Percentiles rank a stretch among this genome's conserved stretches.
These are phyloP conservation scores for Microglena sp. DNA, from an alignment of 139 green algal genomes.

Conservation along the genomic window DNA sequence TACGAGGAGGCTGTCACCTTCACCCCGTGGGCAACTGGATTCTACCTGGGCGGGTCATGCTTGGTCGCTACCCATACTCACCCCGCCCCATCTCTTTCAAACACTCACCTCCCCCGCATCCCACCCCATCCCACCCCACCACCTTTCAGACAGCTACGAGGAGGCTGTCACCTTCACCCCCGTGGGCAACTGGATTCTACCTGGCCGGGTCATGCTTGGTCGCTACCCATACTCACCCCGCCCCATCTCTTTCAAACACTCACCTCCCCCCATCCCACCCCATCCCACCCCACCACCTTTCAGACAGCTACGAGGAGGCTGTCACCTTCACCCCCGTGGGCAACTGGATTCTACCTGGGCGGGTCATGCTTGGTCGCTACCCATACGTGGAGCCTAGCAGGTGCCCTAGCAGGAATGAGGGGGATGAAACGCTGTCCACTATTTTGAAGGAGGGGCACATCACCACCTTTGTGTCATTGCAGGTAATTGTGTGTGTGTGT, in stretches of 20 bases:
- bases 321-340: conserved; percentile 55
- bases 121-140: too few relatives aligned
- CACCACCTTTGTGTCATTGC: conserved; percentile 66
- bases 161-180: conserved; percentile 37
- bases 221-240: conserved; percentile 83
- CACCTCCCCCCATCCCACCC: too few relatives aligned
- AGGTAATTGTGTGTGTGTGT: too few relatives aligned
- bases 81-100: too few relatives aligned
- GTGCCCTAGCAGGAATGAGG: conserved; percentile 30
- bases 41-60: conserved; percentile 59
- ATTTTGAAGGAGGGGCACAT: conserved; percentile 62
- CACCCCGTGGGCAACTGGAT: conserved; percentile 73
- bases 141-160: conserved; percentile 47
- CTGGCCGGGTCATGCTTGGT: conserved; percentile 61
- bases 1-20: conserved; percentile 55
- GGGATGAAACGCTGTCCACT: conserved; percentile 54
- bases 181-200: conserved; percentile 81
- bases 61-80: conserved; percentile 81
- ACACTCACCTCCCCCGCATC: too few relatives aligned
- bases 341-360: conserved; percentile 78
- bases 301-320: conserved; percentile 41
- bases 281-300: too few relatives aligned
- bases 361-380: conserved; percentile 71
- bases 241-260: too few relatives aligned
- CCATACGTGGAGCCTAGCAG: conserved; percentile 71